Evolutionary conservation across 2,329 filamentous ascomycete species (phyloP), one percentile per base, ranked within the genome.

Genomic region (Fusarium burgessii): DNA sequence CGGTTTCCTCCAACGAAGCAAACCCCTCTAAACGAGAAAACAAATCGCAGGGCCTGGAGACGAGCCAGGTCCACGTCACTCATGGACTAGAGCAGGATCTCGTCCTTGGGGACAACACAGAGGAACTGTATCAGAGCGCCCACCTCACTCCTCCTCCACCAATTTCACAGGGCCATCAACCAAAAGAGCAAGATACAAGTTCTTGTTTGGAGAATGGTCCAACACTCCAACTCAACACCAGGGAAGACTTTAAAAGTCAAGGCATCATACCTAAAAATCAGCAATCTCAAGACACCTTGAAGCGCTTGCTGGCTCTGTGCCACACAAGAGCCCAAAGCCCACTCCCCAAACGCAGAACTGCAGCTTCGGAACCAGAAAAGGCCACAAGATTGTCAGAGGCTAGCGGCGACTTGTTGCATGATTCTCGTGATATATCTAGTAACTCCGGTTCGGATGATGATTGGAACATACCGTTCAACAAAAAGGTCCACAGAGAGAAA

Each of bases 81-180:
- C 57, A 57, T 27, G 65, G n/a, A 6, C n/a, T 68, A 20, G 14
- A 68, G 14, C 57, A 68, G 6, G 65, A 68, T 12, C 49, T 68
- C n/a, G 23, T 68, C 18, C 57, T 68, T 7, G 63, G 65, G 15
- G 32, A 51, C n/a, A 38, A 46, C 9, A 51, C 49, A 1, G 29
- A 68, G 8, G 57, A 68, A 17, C 25, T 68, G 3, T 51, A 36
- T 12, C 33, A 52, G 32, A 68, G 65, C 25, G 29, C 68, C 27
- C 57, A 50, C 11, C 29, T 67, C 20, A 32, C 27, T 29, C 33
- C 20, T 15, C 49, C 64, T 27, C 36, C 42, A 36, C 29, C n/a
- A 23, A 23, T 23, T 9, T 18, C n/a, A 17, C 27, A 38, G 18
- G 33, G 13, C 15, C 18, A 14, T 46, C 32, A 45, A 20, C 13